These are phyloP conservation scores for Termitomyces eurrhizus DNA, from an alignment of 768 basidiomycete species.

Conservation along the genomic window DNA sequence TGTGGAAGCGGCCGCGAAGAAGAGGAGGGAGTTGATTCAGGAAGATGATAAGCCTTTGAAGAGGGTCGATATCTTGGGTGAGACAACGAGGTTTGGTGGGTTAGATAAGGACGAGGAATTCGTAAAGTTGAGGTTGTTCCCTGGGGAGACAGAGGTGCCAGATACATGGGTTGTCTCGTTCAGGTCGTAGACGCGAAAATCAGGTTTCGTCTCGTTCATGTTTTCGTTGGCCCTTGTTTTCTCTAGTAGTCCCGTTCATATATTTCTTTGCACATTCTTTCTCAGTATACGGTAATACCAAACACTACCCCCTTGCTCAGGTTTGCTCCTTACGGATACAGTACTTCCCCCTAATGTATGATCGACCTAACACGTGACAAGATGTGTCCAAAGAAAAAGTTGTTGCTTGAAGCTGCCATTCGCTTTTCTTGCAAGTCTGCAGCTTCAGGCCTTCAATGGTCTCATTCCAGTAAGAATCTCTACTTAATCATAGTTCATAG, in stretches of 20 bases:
- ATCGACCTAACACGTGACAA: slow-evolving; percentile 7
- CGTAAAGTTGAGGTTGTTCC: slow-evolving; percentile 45
- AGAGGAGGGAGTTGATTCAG: slow-evolving; percentile 34
- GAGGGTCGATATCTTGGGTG: slow-evolving; percentile 65
- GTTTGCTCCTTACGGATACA: no score
- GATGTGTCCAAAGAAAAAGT: slow-evolving; percentile 7
- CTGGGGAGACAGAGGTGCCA: slow-evolving; percentile 32
- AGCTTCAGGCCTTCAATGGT: slow-evolving; percentile 43
- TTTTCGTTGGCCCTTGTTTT: neutral
- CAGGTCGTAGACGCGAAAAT: slow-evolving; percentile 14
- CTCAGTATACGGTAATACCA: no score
- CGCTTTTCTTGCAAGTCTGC: neutral
- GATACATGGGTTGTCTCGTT: slow-evolving; percentile 64
- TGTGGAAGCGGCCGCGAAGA: slow-evolving; percentile 50
- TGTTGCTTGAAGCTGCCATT: neutral
- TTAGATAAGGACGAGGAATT: slow-evolving; percentile 58
- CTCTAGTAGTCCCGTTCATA: neutral
- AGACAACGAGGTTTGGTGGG: slow-evolving; percentile 55
- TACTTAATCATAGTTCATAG: neutral
- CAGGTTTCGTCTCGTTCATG: neutral
- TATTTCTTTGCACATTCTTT: no score
- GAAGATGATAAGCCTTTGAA: slow-evolving; percentile 35
- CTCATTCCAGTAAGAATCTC: slow-evolving; percentile 60
- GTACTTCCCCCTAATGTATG: neutral
- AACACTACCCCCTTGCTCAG: no score